Evolutionary conservation across 345 rosid species (phyloP).

Genomic region (Camelina sativa): DNA sequence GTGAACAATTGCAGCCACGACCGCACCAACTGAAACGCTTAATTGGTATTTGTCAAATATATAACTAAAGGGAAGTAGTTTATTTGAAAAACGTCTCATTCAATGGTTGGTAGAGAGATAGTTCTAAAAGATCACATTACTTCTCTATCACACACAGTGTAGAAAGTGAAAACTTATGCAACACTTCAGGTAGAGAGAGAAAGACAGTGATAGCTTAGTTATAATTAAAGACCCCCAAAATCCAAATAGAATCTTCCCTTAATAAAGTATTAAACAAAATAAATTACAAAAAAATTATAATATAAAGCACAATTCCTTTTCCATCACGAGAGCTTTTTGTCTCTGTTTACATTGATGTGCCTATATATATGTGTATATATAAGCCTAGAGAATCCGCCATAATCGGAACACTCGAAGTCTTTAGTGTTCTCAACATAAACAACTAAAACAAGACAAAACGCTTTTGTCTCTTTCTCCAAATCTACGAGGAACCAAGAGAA

Average conservation of each 20-base stretch:
- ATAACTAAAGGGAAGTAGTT: conserved; percentile 3
- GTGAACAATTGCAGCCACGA: conserved; percentile 10
- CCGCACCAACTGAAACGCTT: conserved; percentile 7
- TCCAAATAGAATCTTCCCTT: conserved; percentile 42
- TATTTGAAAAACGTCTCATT: conserved; percentile 41
- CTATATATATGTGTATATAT: conserved; percentile 37
- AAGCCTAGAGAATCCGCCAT: conserved; percentile 42
- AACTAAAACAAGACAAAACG: conserved; percentile 36
- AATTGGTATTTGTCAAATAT: conserved; percentile 5
- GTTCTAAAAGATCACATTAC: conserved; percentile 44
- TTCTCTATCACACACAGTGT: conserved; percentile 41
- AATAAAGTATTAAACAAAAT: conserved; percentile 14
- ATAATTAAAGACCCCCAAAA: conserved; percentile 40
- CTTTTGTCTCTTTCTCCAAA: conserved; percentile 39
- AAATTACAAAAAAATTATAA: conserved; percentile 2
- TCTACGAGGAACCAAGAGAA: conserved; percentile 27
- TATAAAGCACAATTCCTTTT: conserved; percentile 40
- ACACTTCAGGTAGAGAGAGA: conserved; percentile 48
- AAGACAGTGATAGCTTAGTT: conserved; percentile 48
- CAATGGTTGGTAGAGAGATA: conserved; percentile 44
- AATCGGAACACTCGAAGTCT: conserved; percentile 27
- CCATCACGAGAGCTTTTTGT: conserved; percentile 43
- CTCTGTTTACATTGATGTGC: conserved; percentile 39
- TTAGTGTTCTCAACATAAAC: conserved; percentile 27
- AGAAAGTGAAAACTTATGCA: conserved; percentile 48